Conservation (phyloP, 2,329 filamentous ascomycete genomes). For the Xylariaceae sp. region DNA sequence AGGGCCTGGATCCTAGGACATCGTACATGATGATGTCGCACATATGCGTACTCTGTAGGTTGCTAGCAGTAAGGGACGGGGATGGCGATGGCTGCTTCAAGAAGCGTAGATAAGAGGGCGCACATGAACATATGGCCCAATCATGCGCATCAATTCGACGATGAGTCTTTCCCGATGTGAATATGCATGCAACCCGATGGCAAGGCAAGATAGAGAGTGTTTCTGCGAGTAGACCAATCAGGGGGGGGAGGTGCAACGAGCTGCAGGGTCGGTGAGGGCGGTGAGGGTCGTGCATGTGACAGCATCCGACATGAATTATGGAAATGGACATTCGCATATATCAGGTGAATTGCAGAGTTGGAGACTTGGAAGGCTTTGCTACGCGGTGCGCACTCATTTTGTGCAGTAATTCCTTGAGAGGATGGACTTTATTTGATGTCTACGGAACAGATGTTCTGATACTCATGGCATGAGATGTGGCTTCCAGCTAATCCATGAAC, state of each 20-base stretch:
- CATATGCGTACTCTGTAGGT: neutral
- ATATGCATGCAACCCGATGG: constrained; percentile 7
- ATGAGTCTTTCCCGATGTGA: constrained; percentile 14
- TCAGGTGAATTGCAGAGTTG: too few relatives aligned
- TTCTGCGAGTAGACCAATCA: constrained; percentile 4
- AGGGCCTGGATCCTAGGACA: neutral
- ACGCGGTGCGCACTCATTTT: too few relatives aligned
- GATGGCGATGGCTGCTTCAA: too few relatives aligned
- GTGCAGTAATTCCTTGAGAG: too few relatives aligned
- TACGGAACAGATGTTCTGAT: too few relatives aligned
- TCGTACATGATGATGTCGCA: neutral
- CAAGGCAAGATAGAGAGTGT: constrained; percentile 3
- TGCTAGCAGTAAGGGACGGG: neutral
- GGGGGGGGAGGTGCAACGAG: neutral
- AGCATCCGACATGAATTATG: neutral
- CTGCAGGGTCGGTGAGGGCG: neutral
- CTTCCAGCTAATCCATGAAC: too few relatives aligned
- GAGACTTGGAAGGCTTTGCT: too few relatives aligned
- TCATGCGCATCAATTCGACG: constrained; percentile 11
- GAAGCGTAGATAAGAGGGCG: constrained; percentile 8
- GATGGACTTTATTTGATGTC: too few relatives aligned
- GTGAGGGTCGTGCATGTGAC: constrained; percentile 8
- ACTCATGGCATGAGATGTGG: too few relatives aligned
- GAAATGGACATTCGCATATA: too few relatives aligned
- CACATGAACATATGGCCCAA: neutral